phyloP scores from a whole-genome alignment of 1,284 basidiomycete species.

The Malassezia brasiliensis region DNA sequence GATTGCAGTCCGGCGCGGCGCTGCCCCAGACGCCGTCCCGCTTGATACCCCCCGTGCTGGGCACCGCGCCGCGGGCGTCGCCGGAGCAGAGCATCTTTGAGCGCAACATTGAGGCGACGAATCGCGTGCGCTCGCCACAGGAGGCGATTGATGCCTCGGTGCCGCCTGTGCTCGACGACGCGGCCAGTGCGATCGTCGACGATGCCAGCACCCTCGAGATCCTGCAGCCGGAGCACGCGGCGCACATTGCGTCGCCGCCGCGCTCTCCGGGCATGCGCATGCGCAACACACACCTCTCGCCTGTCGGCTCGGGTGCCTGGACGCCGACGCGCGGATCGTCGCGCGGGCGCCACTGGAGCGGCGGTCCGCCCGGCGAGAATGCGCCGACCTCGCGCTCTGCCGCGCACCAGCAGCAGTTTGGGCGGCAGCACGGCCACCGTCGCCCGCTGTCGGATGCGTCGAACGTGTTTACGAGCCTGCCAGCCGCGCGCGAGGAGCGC shows the following conservation, averaged over 20 bases:
- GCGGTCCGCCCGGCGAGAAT: neutral
- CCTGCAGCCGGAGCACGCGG: constrained; percentile 23
- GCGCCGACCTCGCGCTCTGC: neutral
- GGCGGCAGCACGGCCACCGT: constrained; percentile 8
- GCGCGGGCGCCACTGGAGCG: neutral
- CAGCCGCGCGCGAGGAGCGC: constrained; percentile 1
- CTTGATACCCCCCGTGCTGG: neutral
- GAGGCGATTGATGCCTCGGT: constrained; percentile 44
- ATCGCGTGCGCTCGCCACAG: constrained; percentile 36
- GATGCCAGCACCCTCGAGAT: constrained; percentile 36
- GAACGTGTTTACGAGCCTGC: neutral
- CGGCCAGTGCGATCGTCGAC: constrained; percentile 40
- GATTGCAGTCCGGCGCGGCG: neutral
- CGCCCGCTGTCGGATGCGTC: constrained; percentile 11
- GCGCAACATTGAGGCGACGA: constrained; percentile 41
- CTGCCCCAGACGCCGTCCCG: neutral
- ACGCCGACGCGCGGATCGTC: neutral
- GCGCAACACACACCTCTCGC: neutral
- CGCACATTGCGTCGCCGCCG: neutral
- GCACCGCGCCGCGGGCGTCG: neutral
- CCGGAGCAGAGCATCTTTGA: constrained; percentile 39
- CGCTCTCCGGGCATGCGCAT: neutral
- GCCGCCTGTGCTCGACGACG: constrained; percentile 41
- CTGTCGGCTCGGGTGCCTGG: neutral
- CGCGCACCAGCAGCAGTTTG: constrained; percentile 1